Conservation (phyloP, 306 rosid genomes). For the Ochetophila trinervis region DNA sequence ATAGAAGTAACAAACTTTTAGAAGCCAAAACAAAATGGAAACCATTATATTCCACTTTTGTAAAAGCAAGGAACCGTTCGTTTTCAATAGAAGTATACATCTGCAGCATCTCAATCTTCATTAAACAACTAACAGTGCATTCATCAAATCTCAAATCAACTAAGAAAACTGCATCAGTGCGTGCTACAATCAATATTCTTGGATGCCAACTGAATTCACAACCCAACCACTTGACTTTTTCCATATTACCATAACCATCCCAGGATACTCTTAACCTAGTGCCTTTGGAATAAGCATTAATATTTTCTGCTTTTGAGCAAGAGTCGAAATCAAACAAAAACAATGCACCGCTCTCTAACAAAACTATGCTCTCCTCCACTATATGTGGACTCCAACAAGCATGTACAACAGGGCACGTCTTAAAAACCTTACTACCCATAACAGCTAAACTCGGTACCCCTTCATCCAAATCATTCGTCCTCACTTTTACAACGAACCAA, state of each 20-base stretch:
- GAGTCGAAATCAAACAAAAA: slow-evolving; percentile 63
- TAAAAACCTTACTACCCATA: slow-evolving; percentile 48
- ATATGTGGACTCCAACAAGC: slow-evolving; percentile 71
- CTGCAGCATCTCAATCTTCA: slow-evolving; percentile 47
- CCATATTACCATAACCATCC: slow-evolving; percentile 27
- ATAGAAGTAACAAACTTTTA: slow-evolving; percentile 45
- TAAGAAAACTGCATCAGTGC: slow-evolving; percentile 57
- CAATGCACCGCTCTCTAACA: slow-evolving; percentile 51
- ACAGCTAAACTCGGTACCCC: slow-evolving; percentile 25
- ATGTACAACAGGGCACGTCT: slow-evolving; percentile 43
- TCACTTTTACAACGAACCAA: slow-evolving; percentile 44
- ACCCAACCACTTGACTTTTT: slow-evolving; percentile 46
- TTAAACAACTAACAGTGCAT: slow-evolving; percentile 39
- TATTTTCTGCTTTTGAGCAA: background rate
- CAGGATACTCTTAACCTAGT: slow-evolving; percentile 47
- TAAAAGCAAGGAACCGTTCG: slow-evolving; percentile 51
- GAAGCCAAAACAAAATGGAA: slow-evolving; percentile 58
- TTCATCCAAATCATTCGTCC: slow-evolving; percentile 11
- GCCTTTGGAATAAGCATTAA: slow-evolving; percentile 32
- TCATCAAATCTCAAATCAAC: slow-evolving; percentile 51
- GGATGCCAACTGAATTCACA: slow-evolving; percentile 80
- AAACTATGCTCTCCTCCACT: slow-evolving; percentile 47
- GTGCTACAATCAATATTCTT: slow-evolving; percentile 49
- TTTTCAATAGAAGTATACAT: slow-evolving; percentile 35
- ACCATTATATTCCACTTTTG: slow-evolving; percentile 42